Conservation (phyloP, 75 land plant species). For the Cryptomeria japonica region DNA sequence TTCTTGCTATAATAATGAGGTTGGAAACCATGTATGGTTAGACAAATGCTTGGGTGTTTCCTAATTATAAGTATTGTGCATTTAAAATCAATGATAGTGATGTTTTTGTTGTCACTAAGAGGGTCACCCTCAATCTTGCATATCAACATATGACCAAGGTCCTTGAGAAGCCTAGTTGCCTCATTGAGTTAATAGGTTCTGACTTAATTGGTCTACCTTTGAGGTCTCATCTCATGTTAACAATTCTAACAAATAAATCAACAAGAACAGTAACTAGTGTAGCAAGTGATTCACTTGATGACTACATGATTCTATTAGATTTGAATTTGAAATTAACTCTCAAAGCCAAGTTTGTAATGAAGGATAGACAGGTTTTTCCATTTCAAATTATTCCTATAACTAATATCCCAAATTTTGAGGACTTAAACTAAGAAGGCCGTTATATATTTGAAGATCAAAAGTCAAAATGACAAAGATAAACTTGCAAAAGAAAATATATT, state of each 20-base stretch:
- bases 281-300: slow-evolving; percentile 91
- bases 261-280: slow-evolving; percentile 94
- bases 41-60: slow-evolving; percentile 91
- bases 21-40: slow-evolving; percentile 98
- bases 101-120: slow-evolving; percentile 69
- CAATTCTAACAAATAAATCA: slow-evolving; percentile 77
- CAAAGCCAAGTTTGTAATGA: slow-evolving; percentile 61
- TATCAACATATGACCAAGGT: slow-evolving; percentile 41
- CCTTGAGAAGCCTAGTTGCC: slow-evolving; percentile 75
- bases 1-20: slow-evolving; percentile 82
- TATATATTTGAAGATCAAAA: no score
- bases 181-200: slow-evolving; percentile 70
- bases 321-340: slow-evolving; percentile 70
- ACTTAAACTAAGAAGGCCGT: no score
- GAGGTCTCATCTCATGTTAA: slow-evolving; percentile 78
- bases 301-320: slow-evolving; percentile 81
- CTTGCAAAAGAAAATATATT: no score
- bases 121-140: slow-evolving; percentile 47
- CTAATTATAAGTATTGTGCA: slow-evolving; percentile 88
- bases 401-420: no score
- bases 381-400: no score
- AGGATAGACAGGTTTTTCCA: no score
- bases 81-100: slow-evolving; percentile 85
- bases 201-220: slow-evolving; percentile 82
- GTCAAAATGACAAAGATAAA: no score